These are phyloP conservation scores for Picea glauca DNA, from an alignment of 75 land plant genomes.

Conservation along the genomic window DNA sequence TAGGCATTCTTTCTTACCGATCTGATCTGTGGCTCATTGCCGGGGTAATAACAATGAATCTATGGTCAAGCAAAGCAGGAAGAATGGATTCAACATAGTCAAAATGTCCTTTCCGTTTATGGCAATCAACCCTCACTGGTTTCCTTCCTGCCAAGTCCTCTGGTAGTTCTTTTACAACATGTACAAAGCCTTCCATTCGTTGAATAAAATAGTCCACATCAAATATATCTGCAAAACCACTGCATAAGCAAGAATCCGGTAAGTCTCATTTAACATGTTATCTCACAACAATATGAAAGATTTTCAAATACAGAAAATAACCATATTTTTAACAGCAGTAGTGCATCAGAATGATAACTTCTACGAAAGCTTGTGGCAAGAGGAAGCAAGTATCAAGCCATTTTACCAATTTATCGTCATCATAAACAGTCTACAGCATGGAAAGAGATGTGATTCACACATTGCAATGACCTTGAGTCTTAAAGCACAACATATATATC, in stretches of 20 bases:
- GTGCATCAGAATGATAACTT: too few relatives aligned
- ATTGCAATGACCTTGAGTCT: too few relatives aligned
- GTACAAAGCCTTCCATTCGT: constrained; percentile 49
- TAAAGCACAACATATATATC: too few relatives aligned
- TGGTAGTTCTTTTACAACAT: constrained; percentile 71
- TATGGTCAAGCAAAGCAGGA: constrained; percentile 56
- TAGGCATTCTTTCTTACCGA: constrained; percentile 24
- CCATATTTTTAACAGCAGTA: too few relatives aligned
- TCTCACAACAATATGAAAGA: too few relatives aligned
- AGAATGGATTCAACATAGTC: constrained; percentile 75
- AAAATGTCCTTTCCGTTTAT: constrained; percentile 63
- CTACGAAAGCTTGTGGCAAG: too few relatives aligned
- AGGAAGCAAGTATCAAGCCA: too few relatives aligned
- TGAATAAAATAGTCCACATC: constrained; percentile 81
- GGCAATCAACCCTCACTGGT: constrained; percentile 60
- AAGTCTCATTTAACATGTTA: too few relatives aligned
- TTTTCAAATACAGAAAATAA: too few relatives aligned
- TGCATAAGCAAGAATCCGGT: constrained; percentile 11
- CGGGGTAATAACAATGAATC: constrained; percentile 63
- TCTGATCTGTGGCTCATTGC: constrained; percentile 83
- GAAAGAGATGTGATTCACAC: too few relatives aligned
- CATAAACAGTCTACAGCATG: too few relatives aligned
- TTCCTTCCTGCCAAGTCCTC: constrained; percentile 35
- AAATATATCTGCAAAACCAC: constrained; percentile 92
- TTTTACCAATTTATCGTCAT: too few relatives aligned